These are phyloP conservation scores for Termitomyces heimii DNA, from an alignment of 768 basidiomycete species.

Conservation along the genomic window DNA sequence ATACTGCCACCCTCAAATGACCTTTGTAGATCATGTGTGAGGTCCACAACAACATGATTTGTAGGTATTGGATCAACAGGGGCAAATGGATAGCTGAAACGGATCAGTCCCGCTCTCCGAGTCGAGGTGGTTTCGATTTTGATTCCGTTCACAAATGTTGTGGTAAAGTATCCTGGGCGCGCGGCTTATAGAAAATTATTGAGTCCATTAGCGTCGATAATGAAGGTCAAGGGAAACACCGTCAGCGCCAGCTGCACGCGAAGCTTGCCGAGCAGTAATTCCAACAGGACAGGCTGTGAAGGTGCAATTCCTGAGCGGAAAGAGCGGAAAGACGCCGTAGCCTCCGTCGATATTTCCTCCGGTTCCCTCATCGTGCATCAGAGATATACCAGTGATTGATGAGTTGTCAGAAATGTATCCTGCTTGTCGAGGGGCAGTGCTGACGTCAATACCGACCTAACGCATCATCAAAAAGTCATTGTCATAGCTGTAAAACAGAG, in stretches of 20 bases:
- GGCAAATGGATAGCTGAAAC: conserved; percentile 46
- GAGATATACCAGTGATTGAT: conserved; percentile 37
- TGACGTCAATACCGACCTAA: conserved; percentile 47
- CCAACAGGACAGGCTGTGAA: conserved; percentile 38
- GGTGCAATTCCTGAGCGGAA: conserved; percentile 35
- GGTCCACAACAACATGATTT: conserved; percentile 44
- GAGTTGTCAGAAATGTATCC: conserved; percentile 44
- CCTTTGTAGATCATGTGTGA: conserved; percentile 38
- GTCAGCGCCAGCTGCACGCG: conserved; percentile 38
- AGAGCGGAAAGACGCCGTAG: conserved; percentile 47
- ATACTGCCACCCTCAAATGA: conserved; percentile 42
- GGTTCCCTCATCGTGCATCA: conserved; percentile 51
- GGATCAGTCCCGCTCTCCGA: conserved; percentile 51
- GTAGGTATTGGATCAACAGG: conserved; percentile 21
- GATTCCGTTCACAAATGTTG: conserved; percentile 39
- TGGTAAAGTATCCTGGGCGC: conserved; percentile 42
- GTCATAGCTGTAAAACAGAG: background rate
- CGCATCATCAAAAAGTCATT: background rate
- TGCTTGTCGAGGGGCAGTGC: conserved; percentile 42
- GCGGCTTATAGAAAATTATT: conserved; percentile 24
- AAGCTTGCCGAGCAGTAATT: conserved; percentile 29
- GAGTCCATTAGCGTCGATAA: background rate
- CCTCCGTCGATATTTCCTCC: conserved; percentile 46
- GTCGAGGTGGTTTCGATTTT: conserved; percentile 56
- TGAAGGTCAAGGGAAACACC: conserved; percentile 19